These are phyloP conservation scores for Cordyceps tenuipes DNA, from an alignment of 2,329 filamentous ascomycete species.

Conservation along the genomic window DNA sequence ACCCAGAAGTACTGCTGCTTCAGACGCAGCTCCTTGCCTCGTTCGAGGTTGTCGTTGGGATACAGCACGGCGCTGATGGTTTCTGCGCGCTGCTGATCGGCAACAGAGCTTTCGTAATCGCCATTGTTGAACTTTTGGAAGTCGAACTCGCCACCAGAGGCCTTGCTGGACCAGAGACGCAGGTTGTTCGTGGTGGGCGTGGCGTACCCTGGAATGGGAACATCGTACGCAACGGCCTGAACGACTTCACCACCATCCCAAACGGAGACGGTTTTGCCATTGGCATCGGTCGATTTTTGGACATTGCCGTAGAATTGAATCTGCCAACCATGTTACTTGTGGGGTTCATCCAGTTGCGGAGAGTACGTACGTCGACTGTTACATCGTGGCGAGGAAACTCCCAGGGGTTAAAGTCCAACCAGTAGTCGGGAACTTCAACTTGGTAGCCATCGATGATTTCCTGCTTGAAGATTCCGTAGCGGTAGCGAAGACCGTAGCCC, in stretches of 20 bases:
- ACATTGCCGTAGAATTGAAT: slow-evolving; percentile 94
- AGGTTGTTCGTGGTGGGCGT: slow-evolving; percentile 94
- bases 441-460: slow-evolving; percentile 98
- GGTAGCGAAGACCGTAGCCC: slow-evolving; percentile 93
- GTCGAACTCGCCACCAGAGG: slow-evolving; percentile 93
- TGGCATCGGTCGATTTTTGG: slow-evolving; percentile 62
- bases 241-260: slow-evolving; percentile 96
- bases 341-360: not conserved
- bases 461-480: slow-evolving; percentile 98
- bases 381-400: slow-evolving; percentile 95
- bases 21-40: slow-evolving; percentile 90
- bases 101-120: slow-evolving; percentile 95
- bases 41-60: slow-evolving; percentile 93
- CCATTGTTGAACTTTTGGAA: slow-evolving; percentile 99
- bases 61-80: slow-evolving; percentile 97
- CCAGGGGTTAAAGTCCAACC: slow-evolving; percentile 99
- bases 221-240: slow-evolving; percentile 86
- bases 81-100: slow-evolving; percentile 97
- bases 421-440: slow-evolving; percentile 96
- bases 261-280: slow-evolving; percentile 63
- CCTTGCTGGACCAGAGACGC: slow-evolving; percentile 94
- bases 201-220: slow-evolving; percentile 81
- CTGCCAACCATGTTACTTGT: slow-evolving; percentile 21
- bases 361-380: slow-evolving; percentile 59
- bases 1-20: slow-evolving; percentile 99